These are phyloP conservation scores for Cercospora brassicicola DNA, from an alignment of 2,329 filamentous ascomycete genomes.

Conservation along the genomic window DNA sequence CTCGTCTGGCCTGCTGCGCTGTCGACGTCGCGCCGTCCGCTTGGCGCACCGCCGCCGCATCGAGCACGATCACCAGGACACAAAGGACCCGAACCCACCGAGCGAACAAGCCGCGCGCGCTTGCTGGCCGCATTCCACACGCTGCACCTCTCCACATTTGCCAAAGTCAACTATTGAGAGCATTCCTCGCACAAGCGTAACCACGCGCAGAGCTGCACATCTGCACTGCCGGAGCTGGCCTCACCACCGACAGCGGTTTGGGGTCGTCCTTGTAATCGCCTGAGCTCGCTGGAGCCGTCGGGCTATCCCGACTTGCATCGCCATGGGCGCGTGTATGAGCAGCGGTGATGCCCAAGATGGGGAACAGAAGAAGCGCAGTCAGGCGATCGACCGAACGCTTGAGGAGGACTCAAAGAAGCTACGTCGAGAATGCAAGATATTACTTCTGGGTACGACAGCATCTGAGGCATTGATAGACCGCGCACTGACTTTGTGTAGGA, in stretches of 20 bases:
- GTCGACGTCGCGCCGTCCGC: not conserved
- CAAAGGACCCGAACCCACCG: constrained; percentile 20
- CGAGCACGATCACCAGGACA: constrained; percentile 4
- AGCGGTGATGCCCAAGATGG: constrained; percentile 81
- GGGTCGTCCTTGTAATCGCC: constrained; percentile 21
- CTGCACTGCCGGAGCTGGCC: constrained; percentile 22
- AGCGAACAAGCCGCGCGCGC: constrained; percentile 12
- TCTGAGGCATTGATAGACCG: not conserved
- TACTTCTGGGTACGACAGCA: constrained; percentile 77
- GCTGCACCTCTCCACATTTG: constrained; percentile 16
- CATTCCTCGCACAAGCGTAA: not conserved
- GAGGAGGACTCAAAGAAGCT: constrained; percentile 93
- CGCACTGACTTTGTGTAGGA: constrained; percentile 55
- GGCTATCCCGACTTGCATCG: constrained; percentile 27
- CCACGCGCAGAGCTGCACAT: not conserved
- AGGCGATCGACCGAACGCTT: constrained; percentile 88
- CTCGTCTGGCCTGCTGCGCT: not conserved
- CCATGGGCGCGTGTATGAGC: constrained; percentile 94
- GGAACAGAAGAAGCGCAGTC: constrained; percentile 90
- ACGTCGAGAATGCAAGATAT: constrained; percentile 97
- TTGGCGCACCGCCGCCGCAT: not conserved
- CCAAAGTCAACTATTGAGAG: constrained; percentile 6
- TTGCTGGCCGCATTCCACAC: constrained; percentile 26
- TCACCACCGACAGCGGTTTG: constrained; percentile 27
- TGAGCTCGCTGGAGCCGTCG: constrained; percentile 33